phyloP scores from a whole-genome alignment of 768 basidiomycete species.

The Tylopilus intermedius region DNA sequence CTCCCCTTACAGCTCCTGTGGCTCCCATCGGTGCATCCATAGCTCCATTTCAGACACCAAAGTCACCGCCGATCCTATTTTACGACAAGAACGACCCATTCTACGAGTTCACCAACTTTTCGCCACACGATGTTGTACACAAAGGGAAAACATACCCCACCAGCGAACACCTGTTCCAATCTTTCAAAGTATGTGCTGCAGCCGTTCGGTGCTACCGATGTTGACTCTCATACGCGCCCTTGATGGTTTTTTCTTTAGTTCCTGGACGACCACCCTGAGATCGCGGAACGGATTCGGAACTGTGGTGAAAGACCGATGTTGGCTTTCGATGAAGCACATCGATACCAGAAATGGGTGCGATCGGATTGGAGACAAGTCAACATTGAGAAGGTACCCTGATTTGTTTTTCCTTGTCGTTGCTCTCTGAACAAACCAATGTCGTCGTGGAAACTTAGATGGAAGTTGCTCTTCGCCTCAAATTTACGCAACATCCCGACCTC shows the following conservation, averaged over 20 bases:
- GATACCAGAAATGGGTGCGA: constrained; percentile 56
- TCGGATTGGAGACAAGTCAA: constrained; percentile 68
- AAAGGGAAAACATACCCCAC: constrained; percentile 66
- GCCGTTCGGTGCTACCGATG: not conserved
- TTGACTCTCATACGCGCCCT: not conserved
- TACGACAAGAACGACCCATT: constrained; percentile 61
- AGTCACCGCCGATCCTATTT: constrained; percentile 46
- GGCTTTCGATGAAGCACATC: constrained; percentile 64
- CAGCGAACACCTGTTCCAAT: constrained; percentile 74
- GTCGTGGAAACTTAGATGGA: constrained; percentile 53
- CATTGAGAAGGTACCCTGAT: constrained; percentile 47
- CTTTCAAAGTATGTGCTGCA: constrained; percentile 50
- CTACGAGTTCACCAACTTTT: constrained; percentile 74
- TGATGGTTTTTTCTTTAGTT: constrained; percentile 39
- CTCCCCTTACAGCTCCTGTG: constrained; percentile 31
- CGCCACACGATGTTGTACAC: constrained; percentile 57
- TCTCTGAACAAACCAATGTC: not conserved
- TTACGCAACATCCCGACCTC: constrained; percentile 62
- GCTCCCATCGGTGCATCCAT: constrained; percentile 26
- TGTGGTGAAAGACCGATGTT: constrained; percentile 58
- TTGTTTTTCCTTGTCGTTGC: not conserved
- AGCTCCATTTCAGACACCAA: constrained; percentile 24
- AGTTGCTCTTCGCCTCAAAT: constrained; percentile 58
- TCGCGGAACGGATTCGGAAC: constrained; percentile 66
- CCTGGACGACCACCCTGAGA: constrained; percentile 49